Conservation (phyloP, 2,329 filamentous ascomycete genomes). For the Setomelanomma holmii region DNA sequence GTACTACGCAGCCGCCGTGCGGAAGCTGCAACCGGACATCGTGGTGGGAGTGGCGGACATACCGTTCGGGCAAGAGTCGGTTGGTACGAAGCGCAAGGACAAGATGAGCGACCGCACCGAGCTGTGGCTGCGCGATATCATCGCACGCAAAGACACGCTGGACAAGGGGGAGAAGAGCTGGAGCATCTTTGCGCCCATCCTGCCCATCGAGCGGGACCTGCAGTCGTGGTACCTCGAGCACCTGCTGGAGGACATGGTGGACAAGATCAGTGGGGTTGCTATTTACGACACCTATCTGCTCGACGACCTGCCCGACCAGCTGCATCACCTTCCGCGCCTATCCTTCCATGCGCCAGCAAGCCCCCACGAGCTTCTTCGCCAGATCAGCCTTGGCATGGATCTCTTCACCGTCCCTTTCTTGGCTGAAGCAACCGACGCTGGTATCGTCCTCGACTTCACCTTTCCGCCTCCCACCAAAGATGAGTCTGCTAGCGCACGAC, state of each 20-base stretch:
- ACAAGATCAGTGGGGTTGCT: constrained; percentile 69
- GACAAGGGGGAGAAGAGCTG: constrained; percentile 38
- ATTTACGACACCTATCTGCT: constrained; percentile 78
- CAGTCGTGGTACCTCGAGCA: constrained; percentile 83
- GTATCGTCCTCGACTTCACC: constrained; percentile 80
- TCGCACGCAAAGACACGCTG: constrained; percentile 53
- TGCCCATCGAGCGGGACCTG: constrained; percentile 75
- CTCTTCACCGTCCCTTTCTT: constrained; percentile 80
- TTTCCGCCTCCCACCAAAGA: constrained; percentile 63
- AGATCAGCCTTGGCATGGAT: constrained; percentile 80
- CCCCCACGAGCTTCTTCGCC: constrained; percentile 79
- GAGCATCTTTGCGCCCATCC: constrained; percentile 66
- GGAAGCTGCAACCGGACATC: constrained; percentile 78
- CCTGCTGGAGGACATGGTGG: constrained; percentile 68
- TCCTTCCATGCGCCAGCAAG: constrained; percentile 73
- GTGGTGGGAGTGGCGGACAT: constrained; percentile 79
- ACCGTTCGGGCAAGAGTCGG: constrained; percentile 62
- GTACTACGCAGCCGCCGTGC: constrained; percentile 72
- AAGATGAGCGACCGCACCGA: constrained; percentile 90
- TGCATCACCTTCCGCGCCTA: constrained; percentile 73
- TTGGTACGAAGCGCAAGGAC: constrained; percentile 74
- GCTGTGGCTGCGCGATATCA: constrained; percentile 76
- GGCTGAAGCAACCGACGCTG: constrained; percentile 77
- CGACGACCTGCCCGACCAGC: constrained; percentile 67
- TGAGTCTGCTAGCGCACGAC: constrained; percentile 14